Conservation (phyloP, 139 green algal species). For the Edaphochlamys debaryana region DNA sequence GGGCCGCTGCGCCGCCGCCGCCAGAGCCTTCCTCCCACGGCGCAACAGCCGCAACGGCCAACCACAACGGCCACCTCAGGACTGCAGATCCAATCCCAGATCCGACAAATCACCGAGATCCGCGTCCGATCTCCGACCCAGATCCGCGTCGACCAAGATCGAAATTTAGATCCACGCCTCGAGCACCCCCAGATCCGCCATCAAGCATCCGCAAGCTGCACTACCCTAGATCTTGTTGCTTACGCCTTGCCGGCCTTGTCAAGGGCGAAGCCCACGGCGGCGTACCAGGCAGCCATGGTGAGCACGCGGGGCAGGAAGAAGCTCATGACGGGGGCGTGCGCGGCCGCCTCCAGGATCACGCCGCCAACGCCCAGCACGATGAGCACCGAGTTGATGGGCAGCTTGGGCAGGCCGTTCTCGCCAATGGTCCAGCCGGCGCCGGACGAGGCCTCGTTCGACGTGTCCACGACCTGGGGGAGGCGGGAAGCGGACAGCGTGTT, state of each 20-base stretch:
- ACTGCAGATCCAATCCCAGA: too few species aligned
- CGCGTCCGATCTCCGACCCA: too few species aligned
- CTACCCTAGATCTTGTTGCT: background rate
- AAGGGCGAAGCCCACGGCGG: constrained; percentile 64
- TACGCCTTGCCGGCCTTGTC: constrained; percentile 57
- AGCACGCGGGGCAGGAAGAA: constrained; percentile 77
- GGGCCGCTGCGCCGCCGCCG: too few species aligned
- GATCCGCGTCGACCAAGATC: too few species aligned
- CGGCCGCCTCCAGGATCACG: constrained; percentile 72
- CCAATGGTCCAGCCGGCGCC: constrained; percentile 71
- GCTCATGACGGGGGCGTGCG: constrained; percentile 71
- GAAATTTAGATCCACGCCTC: too few species aligned
- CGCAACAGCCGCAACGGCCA: too few species aligned
- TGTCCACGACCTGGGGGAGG: constrained; percentile 61
- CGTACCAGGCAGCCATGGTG: constrained; percentile 60
- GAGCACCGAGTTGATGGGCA: constrained; percentile 77
- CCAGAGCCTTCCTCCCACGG: too few species aligned
- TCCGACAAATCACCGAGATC: too few species aligned
- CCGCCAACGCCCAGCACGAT: constrained; percentile 74
- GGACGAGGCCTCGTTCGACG: constrained; percentile 61
- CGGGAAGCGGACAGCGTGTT: background rate
- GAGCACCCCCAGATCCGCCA: too few species aligned
- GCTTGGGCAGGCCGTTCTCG: constrained; percentile 68
- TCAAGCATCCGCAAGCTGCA: too few species aligned
- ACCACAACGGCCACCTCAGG: too few species aligned